Percentiles rank a stretch among this genome's conserved stretches.
Evolutionary conservation across 352 stramenopile genomes (phyloP).

Genomic region (Globisporangium ultimum): DNA sequence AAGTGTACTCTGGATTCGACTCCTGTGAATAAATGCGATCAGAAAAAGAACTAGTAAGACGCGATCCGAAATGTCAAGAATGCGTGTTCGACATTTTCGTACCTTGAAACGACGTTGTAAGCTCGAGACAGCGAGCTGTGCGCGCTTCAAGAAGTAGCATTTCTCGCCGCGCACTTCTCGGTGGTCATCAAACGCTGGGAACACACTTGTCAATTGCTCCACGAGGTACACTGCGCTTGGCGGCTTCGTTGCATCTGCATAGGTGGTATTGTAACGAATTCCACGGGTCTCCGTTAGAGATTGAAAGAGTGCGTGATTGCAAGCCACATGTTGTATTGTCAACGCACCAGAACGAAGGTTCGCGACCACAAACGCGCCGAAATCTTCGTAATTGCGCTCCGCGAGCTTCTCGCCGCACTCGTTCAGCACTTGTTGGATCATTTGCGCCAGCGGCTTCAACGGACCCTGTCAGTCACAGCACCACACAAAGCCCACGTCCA

Average conservation of each 20-base stretch:
- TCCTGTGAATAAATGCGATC: slow-evolving; percentile 21
- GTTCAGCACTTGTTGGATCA: slow-evolving; percentile 56
- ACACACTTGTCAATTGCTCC: slow-evolving; percentile 45
- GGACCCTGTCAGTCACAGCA: slow-evolving; percentile 32
- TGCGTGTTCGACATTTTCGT: not conserved
- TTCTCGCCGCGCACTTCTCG: slow-evolving; percentile 39
- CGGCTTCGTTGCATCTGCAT: slow-evolving; percentile 12
- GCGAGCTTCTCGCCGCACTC: slow-evolving; percentile 55
- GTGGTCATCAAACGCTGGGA: slow-evolving; percentile 74
- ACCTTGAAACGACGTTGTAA: slow-evolving; percentile 74
- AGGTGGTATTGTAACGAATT: not conserved
- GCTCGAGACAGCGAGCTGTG: slow-evolving; percentile 47
- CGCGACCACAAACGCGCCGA: slow-evolving; percentile 71
- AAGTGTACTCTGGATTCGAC: slow-evolving; percentile 41
- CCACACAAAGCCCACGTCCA: not conserved
- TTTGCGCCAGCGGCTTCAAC: slow-evolving; percentile 60
- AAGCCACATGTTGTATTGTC: not conserved
- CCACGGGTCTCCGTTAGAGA: not conserved
- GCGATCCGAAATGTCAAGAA: not conserved
- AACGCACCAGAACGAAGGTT: slow-evolving; percentile 30
- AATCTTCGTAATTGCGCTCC: slow-evolving; percentile 52
- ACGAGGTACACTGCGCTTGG: slow-evolving; percentile 55
- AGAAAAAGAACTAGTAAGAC: slow-evolving; percentile 3
- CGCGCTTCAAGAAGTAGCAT: slow-evolving; percentile 70
- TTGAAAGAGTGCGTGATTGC: not conserved